phyloP scores from a whole-genome alignment of 192 early-diverging fungal species.

The Coemansia sp. region DNA sequence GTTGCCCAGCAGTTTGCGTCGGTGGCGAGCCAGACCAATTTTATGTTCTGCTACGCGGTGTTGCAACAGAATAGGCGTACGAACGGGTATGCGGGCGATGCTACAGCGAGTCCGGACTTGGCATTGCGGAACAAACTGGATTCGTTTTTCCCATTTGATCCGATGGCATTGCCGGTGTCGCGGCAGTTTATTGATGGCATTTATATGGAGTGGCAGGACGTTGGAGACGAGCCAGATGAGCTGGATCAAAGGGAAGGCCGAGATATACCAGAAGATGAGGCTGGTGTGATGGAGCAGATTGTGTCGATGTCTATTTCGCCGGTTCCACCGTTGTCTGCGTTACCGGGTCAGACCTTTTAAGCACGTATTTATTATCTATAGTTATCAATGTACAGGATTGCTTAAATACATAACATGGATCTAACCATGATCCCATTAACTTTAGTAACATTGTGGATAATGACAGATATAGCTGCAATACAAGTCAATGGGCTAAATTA shows the following conservation, averaged over 20 bases:
- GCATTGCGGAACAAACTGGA: slow-evolving; percentile 57
- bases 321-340: slow-evolving; percentile 18
- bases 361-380: background rate
- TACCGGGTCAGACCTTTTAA: slow-evolving; percentile 10
- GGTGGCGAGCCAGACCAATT: slow-evolving; percentile 73
- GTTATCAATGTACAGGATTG: background rate
- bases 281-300: slow-evolving; percentile 34
- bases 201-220: slow-evolving; percentile 80
- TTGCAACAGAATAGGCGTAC: slow-evolving; percentile 62
- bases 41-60: slow-evolving; percentile 84
- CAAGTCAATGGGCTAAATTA: no score
- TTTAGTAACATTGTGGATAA: no score
- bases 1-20: slow-evolving; percentile 86
- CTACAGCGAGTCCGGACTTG: slow-evolving; percentile 10
- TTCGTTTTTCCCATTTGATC: slow-evolving; percentile 94
- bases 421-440: no score
- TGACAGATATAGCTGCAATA: no score
- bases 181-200: slow-evolving; percentile 65
- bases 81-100: slow-evolving; percentile 8
- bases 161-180: slow-evolving; percentile 73
- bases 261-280: slow-evolving; percentile 7
- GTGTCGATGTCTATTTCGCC: slow-evolving; percentile 51
- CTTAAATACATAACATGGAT: no score
- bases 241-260: background rate
- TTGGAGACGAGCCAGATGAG: slow-evolving; percentile 51